phyloP scores from a whole-genome alignment of 306 rosid species.

The Quercus mongolica region DNA sequence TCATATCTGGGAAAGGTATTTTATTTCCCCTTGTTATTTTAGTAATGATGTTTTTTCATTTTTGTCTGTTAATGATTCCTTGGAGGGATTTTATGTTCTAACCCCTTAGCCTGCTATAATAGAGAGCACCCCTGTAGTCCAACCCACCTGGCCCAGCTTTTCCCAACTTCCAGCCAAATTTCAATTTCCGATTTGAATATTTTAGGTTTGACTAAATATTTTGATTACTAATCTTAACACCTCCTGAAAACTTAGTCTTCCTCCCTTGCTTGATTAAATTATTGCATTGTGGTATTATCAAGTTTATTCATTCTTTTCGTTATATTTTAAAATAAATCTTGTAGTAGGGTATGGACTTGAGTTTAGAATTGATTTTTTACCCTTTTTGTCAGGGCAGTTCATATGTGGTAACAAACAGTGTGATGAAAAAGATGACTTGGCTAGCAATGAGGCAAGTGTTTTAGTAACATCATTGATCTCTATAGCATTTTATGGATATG shows the following conservation, averaged over 20 bases:
- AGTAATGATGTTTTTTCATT: not conserved
- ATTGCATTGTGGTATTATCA: slow-evolving; percentile 4
- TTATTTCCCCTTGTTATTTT: not conserved
- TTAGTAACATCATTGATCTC: not conserved
- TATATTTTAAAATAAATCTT: not conserved
- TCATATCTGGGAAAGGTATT: slow-evolving; percentile 86
- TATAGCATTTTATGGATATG: not conserved
- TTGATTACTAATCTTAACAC: no score
- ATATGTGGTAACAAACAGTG: slow-evolving; percentile 88
- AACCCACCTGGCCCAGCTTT: not conserved
- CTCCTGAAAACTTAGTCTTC: not conserved
- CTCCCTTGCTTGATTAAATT: not conserved
- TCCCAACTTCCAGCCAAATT: no score
- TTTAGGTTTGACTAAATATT: not conserved
- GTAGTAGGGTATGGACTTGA: slow-evolving; percentile 5
- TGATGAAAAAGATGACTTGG: slow-evolving; percentile 59
- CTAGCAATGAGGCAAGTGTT: slow-evolving; percentile 80
- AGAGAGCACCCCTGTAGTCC: not conserved
- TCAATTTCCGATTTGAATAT: not conserved
- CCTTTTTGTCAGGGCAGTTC: slow-evolving; percentile 74
- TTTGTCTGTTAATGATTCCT: not conserved
- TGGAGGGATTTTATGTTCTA: not conserved
- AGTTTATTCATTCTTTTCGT: no score
- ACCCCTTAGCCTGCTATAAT: not conserved
- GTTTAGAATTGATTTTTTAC: slow-evolving; percentile 22